Percentiles rank a stretch among this genome's conserved stretches.
These are phyloP conservation scores for Podospora pseudopauciseta DNA, from an alignment of 495 filamentous ascomycete species.

Conservation along the genomic window DNA sequence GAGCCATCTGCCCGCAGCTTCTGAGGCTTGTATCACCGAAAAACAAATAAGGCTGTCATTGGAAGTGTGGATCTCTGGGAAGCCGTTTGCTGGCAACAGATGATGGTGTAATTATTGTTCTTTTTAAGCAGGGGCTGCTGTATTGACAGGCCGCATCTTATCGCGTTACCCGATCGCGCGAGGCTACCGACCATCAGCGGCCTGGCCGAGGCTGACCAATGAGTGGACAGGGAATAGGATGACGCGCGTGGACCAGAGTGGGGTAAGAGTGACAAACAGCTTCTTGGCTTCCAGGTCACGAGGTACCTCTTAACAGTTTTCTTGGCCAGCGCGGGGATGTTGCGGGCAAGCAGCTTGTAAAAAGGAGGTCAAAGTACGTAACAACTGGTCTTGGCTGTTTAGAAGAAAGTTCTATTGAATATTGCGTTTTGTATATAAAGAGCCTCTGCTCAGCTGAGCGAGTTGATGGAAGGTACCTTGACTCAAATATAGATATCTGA, in stretches of 20 bases:
- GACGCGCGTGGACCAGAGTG: conserved; percentile 1
- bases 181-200: background rate
- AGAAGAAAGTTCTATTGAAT: background rate
- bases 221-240: background rate
- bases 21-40: background rate
- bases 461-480: background rate
- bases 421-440: background rate
- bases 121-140: background rate
- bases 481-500: background rate
- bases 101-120: background rate
- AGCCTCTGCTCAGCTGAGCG: background rate
- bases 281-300: conserved; percentile 8
- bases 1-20: background rate
- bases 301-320: conserved; percentile 4
- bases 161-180: background rate
- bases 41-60: background rate
- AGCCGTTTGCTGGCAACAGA: background rate
- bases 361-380: background rate
- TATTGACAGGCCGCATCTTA: background rate
- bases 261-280: conserved; percentile 9
- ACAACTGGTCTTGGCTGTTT: background rate
- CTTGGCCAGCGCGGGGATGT: background rate
- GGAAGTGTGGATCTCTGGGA: background rate
- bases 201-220: conserved; percentile 2
- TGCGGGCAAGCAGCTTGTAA: background rate